Percentiles rank a stretch among this genome's conserved stretches.
phyloP scores from a whole-genome alignment of 768 basidiomycete species.

The Psilocybe sp. region DNA sequence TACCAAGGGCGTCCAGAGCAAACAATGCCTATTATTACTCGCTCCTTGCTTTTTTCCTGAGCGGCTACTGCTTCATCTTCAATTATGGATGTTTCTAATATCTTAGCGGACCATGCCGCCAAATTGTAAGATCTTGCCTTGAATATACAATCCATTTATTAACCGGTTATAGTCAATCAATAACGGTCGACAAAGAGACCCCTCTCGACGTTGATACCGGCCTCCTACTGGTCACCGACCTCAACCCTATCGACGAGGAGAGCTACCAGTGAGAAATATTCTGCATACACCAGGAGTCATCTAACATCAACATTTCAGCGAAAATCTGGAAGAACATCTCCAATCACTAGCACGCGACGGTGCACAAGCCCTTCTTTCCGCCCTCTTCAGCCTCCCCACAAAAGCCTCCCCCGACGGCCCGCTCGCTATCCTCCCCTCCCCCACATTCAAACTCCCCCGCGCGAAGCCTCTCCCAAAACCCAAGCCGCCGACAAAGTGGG shows the following conservation, averaged over 20 bases:
- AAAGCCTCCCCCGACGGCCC: constrained; percentile 76
- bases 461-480: constrained; percentile 92
- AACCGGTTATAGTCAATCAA: constrained; percentile 50
- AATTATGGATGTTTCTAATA: constrained; percentile 78
- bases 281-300: neutral
- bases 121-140: constrained; percentile 56
- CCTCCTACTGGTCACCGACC: constrained; percentile 82
- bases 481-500: constrained; percentile 95
- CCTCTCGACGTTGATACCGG: constrained; percentile 82
- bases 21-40: constrained; percentile 11
- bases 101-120: constrained; percentile 70
- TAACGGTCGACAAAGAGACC: constrained; percentile 73
- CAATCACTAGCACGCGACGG: constrained; percentile 77
- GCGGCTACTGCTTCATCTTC: neutral
- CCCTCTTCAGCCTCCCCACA: constrained; percentile 83
- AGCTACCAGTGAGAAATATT: constrained; percentile 64
- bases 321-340: constrained; percentile 79
- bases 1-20: constrained; percentile 20
- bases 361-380: constrained; percentile 73
- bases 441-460: constrained; percentile 77
- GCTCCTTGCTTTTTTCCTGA: constrained; percentile 13
- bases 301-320: constrained; percentile 36
- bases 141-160: neutral
- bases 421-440: constrained; percentile 75
- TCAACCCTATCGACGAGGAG: constrained; percentile 81